A percentile compares a stretch with the other conserved stretches of the same genome.
Conservation (phyloP, 1,284 basidiomycete genomes). For the Vanrija sp. region DNA sequence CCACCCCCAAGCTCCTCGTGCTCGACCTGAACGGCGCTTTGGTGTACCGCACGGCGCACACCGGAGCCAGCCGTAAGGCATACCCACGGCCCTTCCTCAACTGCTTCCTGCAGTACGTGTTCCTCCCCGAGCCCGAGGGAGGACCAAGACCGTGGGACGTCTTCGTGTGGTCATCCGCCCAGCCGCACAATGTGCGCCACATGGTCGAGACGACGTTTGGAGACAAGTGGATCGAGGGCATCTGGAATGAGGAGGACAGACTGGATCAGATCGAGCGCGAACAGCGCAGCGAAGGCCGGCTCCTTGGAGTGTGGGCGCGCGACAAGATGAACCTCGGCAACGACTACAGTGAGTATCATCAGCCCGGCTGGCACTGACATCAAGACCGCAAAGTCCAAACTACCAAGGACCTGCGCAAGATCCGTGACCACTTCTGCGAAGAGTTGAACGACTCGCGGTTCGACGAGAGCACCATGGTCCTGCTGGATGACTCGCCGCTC, state of each 20-base stretch:
- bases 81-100: conserved; percentile 43
- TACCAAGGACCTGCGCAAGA: conserved; percentile 44
- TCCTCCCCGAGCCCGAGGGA: conserved; percentile 23
- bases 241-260: conserved; percentile 25
- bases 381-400: conserved; percentile 41
- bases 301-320: conserved; percentile 46
- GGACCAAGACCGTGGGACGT: conserved; percentile 34
- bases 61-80: conserved; percentile 11
- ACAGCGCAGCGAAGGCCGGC: conserved; percentile 31
- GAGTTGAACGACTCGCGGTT: conserved; percentile 20
- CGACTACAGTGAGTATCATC: conserved; percentile 35
- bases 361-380: not conserved
- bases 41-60: conserved; percentile 30
- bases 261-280: not conserved
- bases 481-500: conserved; percentile 47
- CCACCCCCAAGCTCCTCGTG: conserved; percentile 37
- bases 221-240: conserved; percentile 24
- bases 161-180: conserved; percentile 47
- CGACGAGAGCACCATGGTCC: conserved; percentile 30
- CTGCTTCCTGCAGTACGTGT: conserved; percentile 45
- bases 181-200: conserved; percentile 43
- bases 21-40: conserved; percentile 49
- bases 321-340: conserved; percentile 40
- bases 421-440: conserved; percentile 25
- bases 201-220: conserved; percentile 46